These are phyloP conservation scores for Adiantum capillusveneris DNA, from an alignment of 75 land plant genomes.

Conservation along the genomic window DNA sequence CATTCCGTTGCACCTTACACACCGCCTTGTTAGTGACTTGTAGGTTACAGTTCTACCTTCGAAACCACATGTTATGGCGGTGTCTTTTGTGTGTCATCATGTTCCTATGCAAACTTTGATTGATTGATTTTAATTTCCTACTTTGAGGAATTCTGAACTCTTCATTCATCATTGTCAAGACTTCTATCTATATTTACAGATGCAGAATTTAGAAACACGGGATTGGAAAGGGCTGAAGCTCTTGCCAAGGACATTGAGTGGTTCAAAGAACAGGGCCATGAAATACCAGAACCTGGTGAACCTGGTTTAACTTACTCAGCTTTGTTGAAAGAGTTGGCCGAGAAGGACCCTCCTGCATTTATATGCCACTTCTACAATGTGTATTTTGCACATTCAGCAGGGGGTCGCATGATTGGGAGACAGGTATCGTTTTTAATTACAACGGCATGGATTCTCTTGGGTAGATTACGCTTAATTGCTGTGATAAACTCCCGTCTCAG, in stretches of 20 bases:
- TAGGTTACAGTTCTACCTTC: too few species aligned
- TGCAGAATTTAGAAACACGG: slow-evolving; percentile 77
- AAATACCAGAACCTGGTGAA: slow-evolving; percentile 71
- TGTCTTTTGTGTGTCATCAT: too few species aligned
- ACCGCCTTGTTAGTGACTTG: too few species aligned
- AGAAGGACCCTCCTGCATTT: slow-evolving; percentile 73
- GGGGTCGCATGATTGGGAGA: slow-evolving; percentile 80
- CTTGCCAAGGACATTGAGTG: slow-evolving; percentile 73
- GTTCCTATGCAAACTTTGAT: too few species aligned
- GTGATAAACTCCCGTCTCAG: slow-evolving; percentile 22
- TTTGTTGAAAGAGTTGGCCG: slow-evolving; percentile 62
- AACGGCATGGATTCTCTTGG: too few species aligned
- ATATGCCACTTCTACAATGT: slow-evolving; percentile 88
- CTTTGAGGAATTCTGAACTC: too few species aligned
- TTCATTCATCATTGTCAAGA: too few species aligned
- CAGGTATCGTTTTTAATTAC: slow-evolving; percentile 46
- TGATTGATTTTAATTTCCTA: too few species aligned
- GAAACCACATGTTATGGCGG: too few species aligned
- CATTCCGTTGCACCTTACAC: too few species aligned
- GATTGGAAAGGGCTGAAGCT: slow-evolving; percentile 62
- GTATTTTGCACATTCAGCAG: slow-evolving; percentile 85
- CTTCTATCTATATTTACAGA: too few species aligned
- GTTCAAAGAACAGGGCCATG: slow-evolving; percentile 54
- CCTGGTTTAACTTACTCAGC: slow-evolving; percentile 61
- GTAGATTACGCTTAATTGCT: too few species aligned